Conservation (phyloP, 305 asterid genomes). For the Fraxinus greggii region DNA sequence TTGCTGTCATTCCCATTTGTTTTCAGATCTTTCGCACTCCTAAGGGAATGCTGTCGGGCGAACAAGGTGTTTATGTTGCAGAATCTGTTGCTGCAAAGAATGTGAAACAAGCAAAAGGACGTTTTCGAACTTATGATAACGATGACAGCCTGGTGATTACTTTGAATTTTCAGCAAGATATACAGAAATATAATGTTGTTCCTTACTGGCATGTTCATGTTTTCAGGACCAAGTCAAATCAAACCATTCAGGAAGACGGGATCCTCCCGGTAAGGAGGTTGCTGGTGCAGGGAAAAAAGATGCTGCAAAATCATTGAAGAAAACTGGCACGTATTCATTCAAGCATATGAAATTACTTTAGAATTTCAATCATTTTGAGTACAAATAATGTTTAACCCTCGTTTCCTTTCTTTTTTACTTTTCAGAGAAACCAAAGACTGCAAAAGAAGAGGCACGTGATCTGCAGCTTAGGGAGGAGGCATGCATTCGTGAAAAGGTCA, state of each 20-base stretch:
- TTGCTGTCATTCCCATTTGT: slow-evolving; percentile 11
- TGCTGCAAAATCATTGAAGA: slow-evolving; percentile 66
- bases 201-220: slow-evolving; percentile 27
- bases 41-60: slow-evolving; percentile 90
- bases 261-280: slow-evolving; percentile 51
- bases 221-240: slow-evolving; percentile 68
- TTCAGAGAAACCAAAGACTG: slow-evolving; percentile 79
- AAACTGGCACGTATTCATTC: slow-evolving; percentile 54
- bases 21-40: slow-evolving; percentile 85
- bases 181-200: slow-evolving; percentile 2
- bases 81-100: slow-evolving; percentile 75
- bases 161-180: slow-evolving; percentile 25
- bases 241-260: slow-evolving; percentile 57
- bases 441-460: slow-evolving; percentile 98
- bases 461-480: slow-evolving; percentile 91
- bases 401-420: slow-evolving; percentile 19
- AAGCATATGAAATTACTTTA: slow-evolving; percentile 3
- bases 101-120: slow-evolving; percentile 87
- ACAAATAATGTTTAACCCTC: not conserved
- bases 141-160: slow-evolving; percentile 52
- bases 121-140: slow-evolving; percentile 65
- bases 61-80: slow-evolving; percentile 90
- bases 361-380: not conserved
- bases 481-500: slow-evolving; percentile 63
- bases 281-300: slow-evolving; percentile 65